phyloP scores from a whole-genome alignment of 2,329 filamentous ascomycete species.

The Onygena corvina region DNA sequence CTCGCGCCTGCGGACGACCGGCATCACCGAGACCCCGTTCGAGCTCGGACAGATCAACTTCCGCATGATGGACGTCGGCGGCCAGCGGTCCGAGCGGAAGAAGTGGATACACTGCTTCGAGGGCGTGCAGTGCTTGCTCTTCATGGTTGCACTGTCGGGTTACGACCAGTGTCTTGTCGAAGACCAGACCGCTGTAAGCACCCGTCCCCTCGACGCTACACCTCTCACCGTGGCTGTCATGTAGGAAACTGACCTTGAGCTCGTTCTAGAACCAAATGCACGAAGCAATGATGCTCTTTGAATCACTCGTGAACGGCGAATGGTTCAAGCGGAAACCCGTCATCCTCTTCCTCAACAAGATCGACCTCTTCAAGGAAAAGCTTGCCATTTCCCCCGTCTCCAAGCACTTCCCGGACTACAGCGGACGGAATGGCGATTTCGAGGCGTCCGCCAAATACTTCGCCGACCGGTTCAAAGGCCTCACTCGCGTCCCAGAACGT shows the following conservation, averaged over 20 bases:
- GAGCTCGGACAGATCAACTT: slow-evolving; percentile 86
- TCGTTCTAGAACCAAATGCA: slow-evolving; percentile 70
- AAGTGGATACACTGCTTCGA: slow-evolving; percentile 98
- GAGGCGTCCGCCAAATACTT: slow-evolving; percentile 70
- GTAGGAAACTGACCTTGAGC: slow-evolving; percentile 12
- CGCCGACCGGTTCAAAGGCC: slow-evolving; percentile 63
- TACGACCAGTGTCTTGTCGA: slow-evolving; percentile 95
- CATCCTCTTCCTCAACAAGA: slow-evolving; percentile 79
- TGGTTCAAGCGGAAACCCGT: slow-evolving; percentile 75
- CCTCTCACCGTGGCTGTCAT: not conserved
- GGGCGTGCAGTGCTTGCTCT: slow-evolving; percentile 81
- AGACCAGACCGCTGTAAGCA: slow-evolving; percentile 82
- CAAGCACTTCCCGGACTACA: slow-evolving; percentile 67
- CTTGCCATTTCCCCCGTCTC: slow-evolving; percentile 57
- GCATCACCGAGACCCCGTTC: slow-evolving; percentile 91
- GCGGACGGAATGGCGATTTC: slow-evolving; percentile 57
- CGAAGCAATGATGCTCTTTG: slow-evolving; percentile 75
- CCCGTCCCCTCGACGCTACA: not conserved
- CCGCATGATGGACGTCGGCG: slow-evolving; percentile 92
- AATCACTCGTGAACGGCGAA: slow-evolving; percentile 73
- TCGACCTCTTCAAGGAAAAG: slow-evolving; percentile 73
- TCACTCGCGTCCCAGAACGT: slow-evolving; percentile 52
- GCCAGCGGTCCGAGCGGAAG: slow-evolving; percentile 83
- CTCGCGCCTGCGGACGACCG: slow-evolving; percentile 79
- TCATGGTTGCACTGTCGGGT: slow-evolving; percentile 87